Conservation (phyloP, 2,329 filamentous ascomycete species). For the Pyrenophora seminiperda region DNA sequence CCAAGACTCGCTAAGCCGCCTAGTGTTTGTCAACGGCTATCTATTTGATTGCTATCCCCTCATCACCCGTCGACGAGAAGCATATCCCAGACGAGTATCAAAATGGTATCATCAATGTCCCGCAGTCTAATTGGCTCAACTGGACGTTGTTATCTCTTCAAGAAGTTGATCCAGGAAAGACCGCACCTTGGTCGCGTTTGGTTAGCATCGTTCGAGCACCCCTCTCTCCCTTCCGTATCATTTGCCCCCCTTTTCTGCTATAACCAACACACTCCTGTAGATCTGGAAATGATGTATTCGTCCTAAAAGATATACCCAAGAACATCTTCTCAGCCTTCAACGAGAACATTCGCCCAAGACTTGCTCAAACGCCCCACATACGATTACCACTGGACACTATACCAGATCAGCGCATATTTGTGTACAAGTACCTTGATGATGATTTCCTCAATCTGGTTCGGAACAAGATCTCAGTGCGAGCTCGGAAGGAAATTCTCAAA, state of each 20-base stretch:
- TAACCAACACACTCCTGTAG: slow-evolving; percentile 18
- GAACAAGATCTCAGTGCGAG: slow-evolving; percentile 18
- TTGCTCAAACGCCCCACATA: slow-evolving; percentile 25
- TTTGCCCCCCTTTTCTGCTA: not conserved
- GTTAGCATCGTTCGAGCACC: slow-evolving; percentile 29
- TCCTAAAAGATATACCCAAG: slow-evolving; percentile 33
- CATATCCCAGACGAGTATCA: not conserved
- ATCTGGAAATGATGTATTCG: slow-evolving; percentile 21
- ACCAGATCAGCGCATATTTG: slow-evolving; percentile 26
- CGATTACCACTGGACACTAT: slow-evolving; percentile 28
- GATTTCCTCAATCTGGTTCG: slow-evolving; percentile 28
- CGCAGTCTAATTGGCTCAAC: slow-evolving; percentile 7
- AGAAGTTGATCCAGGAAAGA: slow-evolving; percentile 43
- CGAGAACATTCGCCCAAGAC: slow-evolving; percentile 29
- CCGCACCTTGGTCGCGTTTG: slow-evolving; percentile 39
- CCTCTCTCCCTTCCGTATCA: slow-evolving; percentile 8
- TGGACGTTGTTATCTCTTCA: slow-evolving; percentile 39
- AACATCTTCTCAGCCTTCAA: slow-evolving; percentile 26
- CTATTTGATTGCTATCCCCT: not conserved
- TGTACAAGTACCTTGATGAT: slow-evolving; percentile 28
- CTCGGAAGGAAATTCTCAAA: slow-evolving; percentile 32
- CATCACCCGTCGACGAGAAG: not conserved
- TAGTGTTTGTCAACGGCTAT: not conserved
- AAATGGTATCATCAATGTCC: slow-evolving; percentile 1
- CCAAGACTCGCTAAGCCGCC: not conserved